Conservation (phyloP, 345 rosid species). For the Isatis tinctoria region DNA sequence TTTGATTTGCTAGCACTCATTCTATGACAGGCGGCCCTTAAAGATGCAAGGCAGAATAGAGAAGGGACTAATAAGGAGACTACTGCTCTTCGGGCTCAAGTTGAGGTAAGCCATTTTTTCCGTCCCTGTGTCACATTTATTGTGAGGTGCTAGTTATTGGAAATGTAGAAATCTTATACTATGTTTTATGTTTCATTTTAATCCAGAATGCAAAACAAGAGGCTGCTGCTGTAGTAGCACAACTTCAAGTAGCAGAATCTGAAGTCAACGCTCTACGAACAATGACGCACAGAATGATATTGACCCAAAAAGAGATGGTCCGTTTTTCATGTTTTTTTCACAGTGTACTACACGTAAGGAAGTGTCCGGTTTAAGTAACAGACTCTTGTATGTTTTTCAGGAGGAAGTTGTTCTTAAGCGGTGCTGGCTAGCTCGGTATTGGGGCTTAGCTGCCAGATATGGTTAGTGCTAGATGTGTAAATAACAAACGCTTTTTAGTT, state of each 20-base stretch:
- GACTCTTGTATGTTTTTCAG: slow-evolving; percentile 45
- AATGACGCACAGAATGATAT: slow-evolving; percentile 96
- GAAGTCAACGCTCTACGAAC: slow-evolving; percentile 76
- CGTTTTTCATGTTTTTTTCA: slow-evolving; percentile 27
- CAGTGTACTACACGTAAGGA: background rate
- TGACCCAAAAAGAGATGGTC: slow-evolving; percentile 98
- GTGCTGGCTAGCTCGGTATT: slow-evolving; percentile 99
- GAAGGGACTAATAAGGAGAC: slow-evolving; percentile 61
- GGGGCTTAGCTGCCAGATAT: slow-evolving; percentile 93
- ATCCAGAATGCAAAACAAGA: slow-evolving; percentile 68
- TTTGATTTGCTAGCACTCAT: slow-evolving; percentile 9
- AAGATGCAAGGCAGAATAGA: slow-evolving; percentile 67
- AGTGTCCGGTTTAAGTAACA: background rate
- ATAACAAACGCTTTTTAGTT: slow-evolving; percentile 5
- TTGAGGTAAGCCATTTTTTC: slow-evolving; percentile 50
- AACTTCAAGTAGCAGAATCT: slow-evolving; percentile 72
- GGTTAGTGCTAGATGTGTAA: slow-evolving; percentile 43
- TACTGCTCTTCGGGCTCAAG: slow-evolving; percentile 59
- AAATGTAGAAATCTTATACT: background rate
- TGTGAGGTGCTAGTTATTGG: background rate
- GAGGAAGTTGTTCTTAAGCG: slow-evolving; percentile 99
- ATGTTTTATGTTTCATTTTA: slow-evolving; percentile 31
- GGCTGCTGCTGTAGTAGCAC: slow-evolving; percentile 46
- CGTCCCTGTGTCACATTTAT: background rate
- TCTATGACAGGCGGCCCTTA: slow-evolving; percentile 76